Evolutionary conservation across 768 basidiomycete genomes (phyloP), one percentile per base, ranked within the genome.

Genomic region (Nevesoporus exiguus): DNA sequence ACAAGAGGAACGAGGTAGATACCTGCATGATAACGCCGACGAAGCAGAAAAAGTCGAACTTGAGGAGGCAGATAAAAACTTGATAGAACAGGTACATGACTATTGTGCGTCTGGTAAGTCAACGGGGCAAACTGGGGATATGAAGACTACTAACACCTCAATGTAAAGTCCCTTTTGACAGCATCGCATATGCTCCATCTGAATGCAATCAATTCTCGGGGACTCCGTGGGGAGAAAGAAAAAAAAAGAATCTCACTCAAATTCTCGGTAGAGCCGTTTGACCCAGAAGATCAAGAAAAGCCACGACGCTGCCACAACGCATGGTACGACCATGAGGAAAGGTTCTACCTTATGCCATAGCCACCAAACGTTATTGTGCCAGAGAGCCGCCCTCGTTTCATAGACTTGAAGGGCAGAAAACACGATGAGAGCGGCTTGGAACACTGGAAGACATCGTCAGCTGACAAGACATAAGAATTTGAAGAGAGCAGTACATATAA

Each of bases 171-270:
- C 33, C 91, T 92, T 29, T 90, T 90, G 21, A 93, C 90, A 33
- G 88, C 83, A 64, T 92, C 90, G 75, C 93, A 93, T 64, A 93
- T 88, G 37, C 88, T 90, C 91, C 91, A 93, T 40, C 90, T 92
- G 56, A 50, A 47, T 13, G 53, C 45, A 46, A 54, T 60, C 36
- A 57, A 47, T 14, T 17, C 17, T 49, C 24, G 10, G 6, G 11
- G 10, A 41, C 30, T 27, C 5, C 27, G 27, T 8, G 8, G 27
- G 30, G 5, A 10, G 14, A 30, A 14, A 54, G 7, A 34, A 39
- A 48, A 27, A 39, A 48, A 27, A 37, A 37, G 3, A 11, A 47
- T 7, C 84, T 50, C 67, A 90, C 90, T 90, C 91, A 65, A 93
- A 93, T 71, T 93, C 91, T 43, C 73, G 77, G 60, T 85, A 93